These are phyloP conservation scores for Epichloe hybrida DNA, from an alignment of 2,329 filamentous ascomycete species.

Conservation along the genomic window DNA sequence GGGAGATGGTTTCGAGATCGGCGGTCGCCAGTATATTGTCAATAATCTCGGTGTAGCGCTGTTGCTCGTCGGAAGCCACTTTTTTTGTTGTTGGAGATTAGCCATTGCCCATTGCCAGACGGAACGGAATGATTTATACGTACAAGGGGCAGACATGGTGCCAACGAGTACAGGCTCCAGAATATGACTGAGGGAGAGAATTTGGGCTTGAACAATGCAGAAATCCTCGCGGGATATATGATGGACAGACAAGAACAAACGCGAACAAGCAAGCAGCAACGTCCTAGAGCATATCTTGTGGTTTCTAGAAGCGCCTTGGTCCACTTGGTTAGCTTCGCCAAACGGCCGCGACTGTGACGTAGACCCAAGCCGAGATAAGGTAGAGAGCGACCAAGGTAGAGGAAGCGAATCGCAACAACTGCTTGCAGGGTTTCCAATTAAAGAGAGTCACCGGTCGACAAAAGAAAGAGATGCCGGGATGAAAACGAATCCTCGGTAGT, in stretches of 20 bases:
- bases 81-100: not conserved
- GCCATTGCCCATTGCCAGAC: not conserved
- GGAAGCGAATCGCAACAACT: not conserved
- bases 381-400: not conserved
- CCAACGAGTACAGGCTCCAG: not conserved
- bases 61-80: conserved; percentile 38
- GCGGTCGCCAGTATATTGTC: conserved; percentile 44
- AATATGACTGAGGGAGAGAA: not conserved
- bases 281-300: conserved; percentile 9
- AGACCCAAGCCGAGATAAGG: not conserved
- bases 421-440: not conserved
- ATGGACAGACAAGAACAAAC: not conserved
- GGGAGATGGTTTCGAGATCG: conserved; percentile 48
- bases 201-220: not conserved
- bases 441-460: not conserved
- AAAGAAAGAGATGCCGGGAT: not conserved
- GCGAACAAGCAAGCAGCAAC: not conserved
- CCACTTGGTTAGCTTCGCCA: not conserved
- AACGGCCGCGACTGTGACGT: not conserved
- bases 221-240: not conserved
- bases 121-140: not conserved
- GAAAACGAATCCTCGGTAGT: not conserved
- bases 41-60: conserved; percentile 43
- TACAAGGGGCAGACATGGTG: conserved; percentile 14
- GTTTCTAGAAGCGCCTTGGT: not conserved